Evolutionary conservation across 23 red algal genomes (phyloP), one percentile per base, ranked within the genome.

Genomic region (Pyropia yezoensis): DNA sequence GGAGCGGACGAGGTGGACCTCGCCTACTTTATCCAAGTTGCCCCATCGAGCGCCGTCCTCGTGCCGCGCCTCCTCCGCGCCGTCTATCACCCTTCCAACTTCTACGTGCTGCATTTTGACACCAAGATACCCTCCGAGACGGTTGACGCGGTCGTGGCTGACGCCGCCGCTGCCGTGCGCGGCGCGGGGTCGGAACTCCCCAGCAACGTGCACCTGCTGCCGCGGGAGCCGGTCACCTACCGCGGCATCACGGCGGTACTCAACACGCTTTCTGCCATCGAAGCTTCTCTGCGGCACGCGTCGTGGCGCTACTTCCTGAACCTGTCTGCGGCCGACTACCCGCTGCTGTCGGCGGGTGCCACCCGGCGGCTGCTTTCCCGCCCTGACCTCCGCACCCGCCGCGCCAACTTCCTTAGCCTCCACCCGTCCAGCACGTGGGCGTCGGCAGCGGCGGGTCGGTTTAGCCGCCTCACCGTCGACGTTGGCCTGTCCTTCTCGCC

Each of bases 281-380:
- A 84, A 19, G 60, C 70, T 0, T 69, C 79, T 0, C 33, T 34
- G 13, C 56, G 71, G 18, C 18, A n/a, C 45, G 23, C 23, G 16
- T 54, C 73, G 15, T 91, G 87, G 87, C 66, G 60, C 18, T 91
- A 69, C 64, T 91, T 82, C 62, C 79, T 91, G 39, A 91, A 91
- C 68, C 61, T 91, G 14, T 80, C 74, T 59, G 87, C 72, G 12
- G 73, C 70, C 33, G 87, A 91, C 62, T 91, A 91, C 53, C 87
- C 87, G 50, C 70, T 91, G 18, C 55, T 91, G 34, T 84, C 79
- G 33, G 59, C 65, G 61, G 34, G 24, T 18, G 81, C 80, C 53
- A 61, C 64, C 51, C 65, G 71, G 18, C 55, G 50, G 29, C 58
- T 91, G 27, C 71, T 76, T 1, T 32, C 57, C 18, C 27, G 61